A percentile compares a stretch with the other conserved stretches of the same genome.
Evolutionary conservation across 1,284 basidiomycete genomes (phyloP).

Genomic region (Exobasidium cylindrosporum): DNA sequence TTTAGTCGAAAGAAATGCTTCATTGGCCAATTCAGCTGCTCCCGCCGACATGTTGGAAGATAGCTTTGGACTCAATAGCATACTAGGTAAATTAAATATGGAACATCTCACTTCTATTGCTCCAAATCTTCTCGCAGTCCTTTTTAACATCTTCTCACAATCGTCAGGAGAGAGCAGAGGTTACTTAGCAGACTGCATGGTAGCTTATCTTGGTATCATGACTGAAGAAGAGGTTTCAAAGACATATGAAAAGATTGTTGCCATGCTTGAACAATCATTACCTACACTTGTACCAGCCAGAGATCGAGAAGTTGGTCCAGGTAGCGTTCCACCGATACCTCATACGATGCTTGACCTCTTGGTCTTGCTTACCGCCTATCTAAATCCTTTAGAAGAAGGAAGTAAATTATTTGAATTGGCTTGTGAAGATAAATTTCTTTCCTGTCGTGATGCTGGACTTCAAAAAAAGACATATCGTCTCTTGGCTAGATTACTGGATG

Average conservation of each 20-base stretch:
- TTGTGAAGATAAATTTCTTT: slow-evolving; percentile 61
- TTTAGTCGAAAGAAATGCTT: slow-evolving; percentile 72
- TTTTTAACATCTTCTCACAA: slow-evolving; percentile 94
- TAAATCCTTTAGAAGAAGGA: slow-evolving; percentile 32
- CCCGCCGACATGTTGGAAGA: slow-evolving; percentile 59
- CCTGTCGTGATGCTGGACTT: slow-evolving; percentile 69
- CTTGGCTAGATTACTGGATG: slow-evolving; percentile 63
- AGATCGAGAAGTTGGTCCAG: slow-evolving; percentile 13
- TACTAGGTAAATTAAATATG: slow-evolving; percentile 69
- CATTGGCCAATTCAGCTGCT: slow-evolving; percentile 58
- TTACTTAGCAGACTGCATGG: slow-evolving; percentile 83
- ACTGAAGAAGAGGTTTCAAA: slow-evolving; percentile 63
- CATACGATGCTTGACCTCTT: slow-evolving; percentile 87
- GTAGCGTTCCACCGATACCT: slow-evolving; percentile 58
- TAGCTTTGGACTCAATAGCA: slow-evolving; percentile 61
- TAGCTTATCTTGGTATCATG: slow-evolving; percentile 79
- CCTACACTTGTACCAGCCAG: slow-evolving; percentile 24
- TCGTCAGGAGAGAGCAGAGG: slow-evolving; percentile 73
- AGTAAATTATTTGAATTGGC: slow-evolving; percentile 61
- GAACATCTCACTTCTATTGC: slow-evolving; percentile 73
- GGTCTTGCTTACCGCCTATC: slow-evolving; percentile 71
- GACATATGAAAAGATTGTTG: slow-evolving; percentile 76
- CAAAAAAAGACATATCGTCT: slow-evolving; percentile 96
- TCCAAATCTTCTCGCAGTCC: slow-evolving; percentile 87
- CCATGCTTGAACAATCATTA: slow-evolving; percentile 73